Base-by-base conservation (phyloP, 352 stramenopile species). In the Phytophthora quininea region DNA sequence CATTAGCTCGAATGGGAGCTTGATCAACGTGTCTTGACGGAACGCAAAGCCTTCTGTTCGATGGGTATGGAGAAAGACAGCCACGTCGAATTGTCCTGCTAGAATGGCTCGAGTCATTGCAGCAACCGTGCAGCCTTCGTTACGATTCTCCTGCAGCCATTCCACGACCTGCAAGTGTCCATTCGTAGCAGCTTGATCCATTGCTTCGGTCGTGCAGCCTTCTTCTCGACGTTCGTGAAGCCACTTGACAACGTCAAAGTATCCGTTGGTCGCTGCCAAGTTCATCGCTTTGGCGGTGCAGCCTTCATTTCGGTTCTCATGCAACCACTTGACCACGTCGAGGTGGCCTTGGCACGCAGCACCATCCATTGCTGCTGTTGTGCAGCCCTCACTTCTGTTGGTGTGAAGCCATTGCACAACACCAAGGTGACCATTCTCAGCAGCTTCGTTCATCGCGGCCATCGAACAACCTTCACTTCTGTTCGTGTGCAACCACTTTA, bases 1-100 rank as follows among this genome's bases (percentile, higher is more conserved):
- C 12, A 27, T 48, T 27, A 48, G 42, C 42, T 48, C 42, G 7
- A 48, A 48, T 5, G 12, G n/a, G n/a, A 27, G 11, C 7, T 48
- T 48, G 12, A 48, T 27, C 8, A 48, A 7, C 5, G n/a, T 48
- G n/a, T 14, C 7, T 5, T 14, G 4, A 5, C 45, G 5, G 29
- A 66, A 43, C 2, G n/a, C 19, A 15, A 43, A 66, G n/a, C 59
- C 59, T 8, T 66, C 59, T 3, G 2, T 60, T 3, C 50, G n/a
- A 27, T 66, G 15, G 12, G 37, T 10, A 6, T 66, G 59, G 4
- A 66, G 38, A 30, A 66, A 66, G 30, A 49, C 35, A 1, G 58
- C 59, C 19, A 54, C 33, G 1, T 47, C 4, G 0, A 66, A 12
- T 11, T 59, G 48, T 29, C 42, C 40, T 11, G 27, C 37, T 4